A percentile compares a stretch with the other conserved stretches of the same genome.
Evolutionary conservation across 2,329 filamentous ascomycete genomes (phyloP).

Genomic region (Mariannaea sp.): DNA sequence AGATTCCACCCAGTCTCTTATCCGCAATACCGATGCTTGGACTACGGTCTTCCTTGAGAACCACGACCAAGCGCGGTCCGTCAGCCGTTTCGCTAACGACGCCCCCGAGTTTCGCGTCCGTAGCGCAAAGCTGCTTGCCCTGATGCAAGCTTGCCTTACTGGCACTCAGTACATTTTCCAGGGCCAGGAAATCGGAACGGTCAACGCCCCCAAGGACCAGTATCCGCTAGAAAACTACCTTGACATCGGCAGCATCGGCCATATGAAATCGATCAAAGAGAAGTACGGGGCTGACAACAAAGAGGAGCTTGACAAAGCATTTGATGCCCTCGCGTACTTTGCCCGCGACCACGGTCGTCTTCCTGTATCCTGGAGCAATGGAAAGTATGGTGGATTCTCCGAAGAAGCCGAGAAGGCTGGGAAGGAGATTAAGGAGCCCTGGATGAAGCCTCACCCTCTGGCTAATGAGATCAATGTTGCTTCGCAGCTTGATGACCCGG

Average conservation of each 20-base stretch:
- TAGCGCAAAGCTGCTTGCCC: conserved; percentile 63
- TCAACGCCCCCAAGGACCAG: conserved; percentile 62
- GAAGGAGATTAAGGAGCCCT: conserved; percentile 33
- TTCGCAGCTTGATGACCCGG: conserved; percentile 51
- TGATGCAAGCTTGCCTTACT: conserved; percentile 55
- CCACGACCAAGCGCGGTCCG: conserved; percentile 65
- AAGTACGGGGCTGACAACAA: conserved; percentile 35
- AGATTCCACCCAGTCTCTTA: conserved; percentile 55
- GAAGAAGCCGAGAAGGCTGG: conserved; percentile 38
- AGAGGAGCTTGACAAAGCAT: conserved; percentile 43
- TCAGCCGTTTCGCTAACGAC: conserved; percentile 59
- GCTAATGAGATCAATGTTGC: conserved; percentile 57
- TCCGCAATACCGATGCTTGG: conserved; percentile 61
- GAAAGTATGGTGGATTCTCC: conserved; percentile 46
- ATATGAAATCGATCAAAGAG: conserved; percentile 39
- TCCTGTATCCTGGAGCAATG: conserved; percentile 58
- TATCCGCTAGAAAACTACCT: conserved; percentile 61
- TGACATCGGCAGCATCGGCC: conserved; percentile 54
- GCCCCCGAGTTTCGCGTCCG: conserved; percentile 51
- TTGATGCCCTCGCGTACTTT: conserved; percentile 40
- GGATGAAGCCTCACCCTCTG: conserved; percentile 43
- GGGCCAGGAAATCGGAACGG: conserved; percentile 68
- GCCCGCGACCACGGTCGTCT: not conserved
- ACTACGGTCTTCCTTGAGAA: conserved; percentile 69
- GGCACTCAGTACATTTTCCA: conserved; percentile 71